Evolutionary conservation across 805 yeast species (phyloP), one percentile per base, ranked within the genome.

Genomic region (Metschnikowia bowlesiae): DNA sequence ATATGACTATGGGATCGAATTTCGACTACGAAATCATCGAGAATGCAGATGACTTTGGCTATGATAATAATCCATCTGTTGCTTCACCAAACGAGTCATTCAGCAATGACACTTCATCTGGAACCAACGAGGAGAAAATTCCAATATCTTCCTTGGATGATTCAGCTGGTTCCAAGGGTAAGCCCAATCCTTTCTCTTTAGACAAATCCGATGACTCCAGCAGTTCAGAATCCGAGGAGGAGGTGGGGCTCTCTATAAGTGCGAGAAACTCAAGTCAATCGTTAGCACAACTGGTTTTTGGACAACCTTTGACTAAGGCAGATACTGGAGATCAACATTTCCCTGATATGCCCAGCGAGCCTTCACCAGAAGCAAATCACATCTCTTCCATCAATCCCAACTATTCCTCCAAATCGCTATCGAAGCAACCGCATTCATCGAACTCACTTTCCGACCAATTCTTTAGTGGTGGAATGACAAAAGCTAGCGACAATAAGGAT

Each of bases 391-490:
- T 71, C 32, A 69, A 70, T 44, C 73, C 74, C 3, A 60, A 66
- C 43, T 66, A 67, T 50, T 68, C 73, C 4, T 59, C 70, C 2
- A 59, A 70, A 2, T 60, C 68, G 16, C 70, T 61, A 64, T 55
- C 80, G 61, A 59, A 76, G 59, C 72, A 72, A 60, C 70, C 80
- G 2, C 63, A 66, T 44, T 69, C 75, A 10, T 71, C 76, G 3
- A 68, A 62, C 48, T 67, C 75, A 18, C 66, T 73, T 28, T 62
- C 73, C 6, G 64, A 61, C n/a, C 74, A 61, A 58, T 72, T 73
- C 49, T 70, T 71, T 50, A 68, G 71, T 2, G 58, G 60, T 4
- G 64, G 58, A 44, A 53, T 56, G 60, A 52, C 58, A 14, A 53
- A 52, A 34, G 39, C 56, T 2, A 48, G 44, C 8, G 52, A 48